Evolutionary conservation across 345 rosid species (phyloP), one percentile per base, ranked within the genome.

Genomic region (Jatropha curcas): DNA sequence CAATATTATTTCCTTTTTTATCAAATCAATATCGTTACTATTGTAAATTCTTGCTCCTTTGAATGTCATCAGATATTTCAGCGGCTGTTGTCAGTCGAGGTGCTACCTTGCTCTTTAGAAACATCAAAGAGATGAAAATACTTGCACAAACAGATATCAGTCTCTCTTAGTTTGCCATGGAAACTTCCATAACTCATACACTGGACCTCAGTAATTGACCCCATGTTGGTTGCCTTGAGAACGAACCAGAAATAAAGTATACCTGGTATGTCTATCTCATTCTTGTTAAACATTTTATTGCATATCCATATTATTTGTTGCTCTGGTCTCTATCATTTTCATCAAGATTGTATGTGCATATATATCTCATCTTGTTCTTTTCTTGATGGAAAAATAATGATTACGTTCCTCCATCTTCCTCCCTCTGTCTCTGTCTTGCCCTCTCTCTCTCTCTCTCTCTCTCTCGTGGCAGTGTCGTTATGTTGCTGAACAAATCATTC

Each of bases 11-110:
- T n/a, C n/a, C 7, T 33, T 35, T 25, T 5, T 13, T 4, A 17
- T 25, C 48, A 67, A 28, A 30, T 63, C 19, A 55, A n/a, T 76
- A 65, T 58, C 7, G 13, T 59, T 37, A 55, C 45, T 65, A 53
- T 59, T 41, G 43, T 22, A 59, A 79, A 63, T 24, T 34, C 27
- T 45, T 70, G 14, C 19, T 10, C 50, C 8, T 60, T 28, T 22
- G 33, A 33, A 62, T 67, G 8, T 70, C 52, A 76, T 12, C 84
- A 86, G 93, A 78, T 84, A 65, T 82, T 82, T 75, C 74, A 74
- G 72, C 81, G 82, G 70, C 74, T 80, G 55, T 73, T 82, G 72
- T 62, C 71, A 65, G 70, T 85, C 72, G 75, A 84, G 45, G 55
- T 68, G 39, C 66, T 67, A 56, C 56, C 72, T 7, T 24, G 52